Evolutionary conservation across 1,139 yeast genomes (phyloP), one percentile per base, ranked within the genome.

Genomic region (Debaryomyces sp.): DNA sequence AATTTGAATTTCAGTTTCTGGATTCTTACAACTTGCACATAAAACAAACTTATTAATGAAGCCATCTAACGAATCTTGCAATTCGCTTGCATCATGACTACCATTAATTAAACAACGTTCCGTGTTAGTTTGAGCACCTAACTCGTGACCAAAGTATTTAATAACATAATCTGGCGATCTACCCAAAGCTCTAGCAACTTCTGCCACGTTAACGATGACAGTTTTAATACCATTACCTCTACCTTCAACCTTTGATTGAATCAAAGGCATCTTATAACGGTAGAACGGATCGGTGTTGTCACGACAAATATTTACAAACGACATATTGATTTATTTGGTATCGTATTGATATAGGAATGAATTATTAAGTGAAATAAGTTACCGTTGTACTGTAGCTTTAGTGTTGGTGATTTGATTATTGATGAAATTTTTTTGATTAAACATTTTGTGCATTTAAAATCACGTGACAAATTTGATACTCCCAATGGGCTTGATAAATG

Each of bases 151-250:
- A 66, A 94, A 94, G 71, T 84, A 94, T 75, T 95, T 94, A 70
- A 94, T 85, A 52, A 95, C 85, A 65, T 91, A 94, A 36, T 95
- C 76, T 39, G 97, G 85, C 34, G 99, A 97, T 71, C 99, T 85
- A 55, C 90, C 89, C 58, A 94, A 79, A 23, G 99, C 96, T 66
- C 97, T 85, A 37, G 98, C 96, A 54, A 94, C 97, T 66, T 94
- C 99, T 35, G 89, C 76, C 51, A 91, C 84, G 71, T 94, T 95
- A 57, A 90, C 83, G 51, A 95, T 86, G 50, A 95, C 96, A 27
- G 99, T 94, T 70, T 91, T 92, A 75, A 94, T 94, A 82, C 99
- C 99, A 75, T 94, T 94, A 76, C 99, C 99, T 70, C 97, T 84
- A 70, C 99, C 99, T 76, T 94, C 99, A 59, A 91, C 91, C 81